A percentile compares a stretch with the other conserved stretches of the same genome.
Conservation (phyloP, 805 yeast species). For the Nadsonia fulvescens region DNA sequence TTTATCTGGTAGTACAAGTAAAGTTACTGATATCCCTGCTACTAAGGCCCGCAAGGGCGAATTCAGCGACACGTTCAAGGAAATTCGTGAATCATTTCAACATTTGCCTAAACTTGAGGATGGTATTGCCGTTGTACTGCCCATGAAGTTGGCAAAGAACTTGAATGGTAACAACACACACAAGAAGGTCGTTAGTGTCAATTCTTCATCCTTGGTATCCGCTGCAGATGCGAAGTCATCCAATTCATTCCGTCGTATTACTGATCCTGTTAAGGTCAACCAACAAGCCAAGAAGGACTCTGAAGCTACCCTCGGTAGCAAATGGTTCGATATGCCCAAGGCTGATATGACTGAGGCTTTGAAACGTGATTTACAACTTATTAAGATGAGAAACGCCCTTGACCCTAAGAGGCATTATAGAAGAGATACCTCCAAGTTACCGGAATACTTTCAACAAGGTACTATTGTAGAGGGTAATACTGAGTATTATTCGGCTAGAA, state of each 20-base stretch:
- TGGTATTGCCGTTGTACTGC: constrained; percentile 2
- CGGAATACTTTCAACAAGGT: constrained; percentile 76
- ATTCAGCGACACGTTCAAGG: constrained; percentile 3
- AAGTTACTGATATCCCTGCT: too few species aligned
- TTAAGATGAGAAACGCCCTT: constrained; percentile 75
- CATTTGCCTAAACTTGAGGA: constrained; percentile 9
- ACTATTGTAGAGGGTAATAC: constrained; percentile 69
- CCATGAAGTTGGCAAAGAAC: too few species aligned
- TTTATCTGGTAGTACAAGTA: too few species aligned
- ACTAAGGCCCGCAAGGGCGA: too few species aligned
- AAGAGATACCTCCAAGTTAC: constrained; percentile 54
- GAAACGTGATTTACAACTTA: constrained; percentile 58
- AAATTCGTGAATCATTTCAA: constrained; percentile 7
- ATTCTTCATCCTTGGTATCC: too few species aligned
- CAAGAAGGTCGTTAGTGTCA: too few species aligned
- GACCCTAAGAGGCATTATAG: constrained; percentile 94
- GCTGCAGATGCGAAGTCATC: constrained; percentile 4
- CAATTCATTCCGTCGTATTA: constrained; percentile 12
- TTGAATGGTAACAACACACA: too few species aligned
- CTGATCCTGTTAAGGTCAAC: constrained; percentile 17
- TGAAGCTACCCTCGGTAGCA: constrained; percentile 29
- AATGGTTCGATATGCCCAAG: constrained; percentile 72
- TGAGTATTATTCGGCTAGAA: constrained; percentile 53
- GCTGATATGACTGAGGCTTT: constrained; percentile 54
- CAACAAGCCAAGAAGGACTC: constrained; percentile 12